Conservation (phyloP, 2,329 filamentous ascomycete genomes). For the Byssoonygena ceratinophila region DNA sequence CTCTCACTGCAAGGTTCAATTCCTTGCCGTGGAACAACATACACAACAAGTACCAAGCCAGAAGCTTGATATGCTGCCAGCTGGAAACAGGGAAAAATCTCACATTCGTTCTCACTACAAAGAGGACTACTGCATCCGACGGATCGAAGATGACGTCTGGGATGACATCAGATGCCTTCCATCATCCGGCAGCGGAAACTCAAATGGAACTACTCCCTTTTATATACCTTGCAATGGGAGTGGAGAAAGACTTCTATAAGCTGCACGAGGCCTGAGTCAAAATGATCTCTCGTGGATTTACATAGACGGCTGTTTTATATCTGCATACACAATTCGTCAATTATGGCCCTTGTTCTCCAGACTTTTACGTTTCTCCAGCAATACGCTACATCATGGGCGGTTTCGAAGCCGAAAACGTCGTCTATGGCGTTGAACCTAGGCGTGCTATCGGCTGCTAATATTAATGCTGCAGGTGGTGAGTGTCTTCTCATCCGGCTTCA, state of each 20-base stretch:
- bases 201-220: background rate
- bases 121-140: background rate
- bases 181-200: background rate
- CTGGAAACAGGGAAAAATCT: background rate
- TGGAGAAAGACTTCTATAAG: too few relatives aligned
- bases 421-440: constrained; percentile 12
- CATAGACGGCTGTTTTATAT: background rate
- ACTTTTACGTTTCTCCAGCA: constrained; percentile 11
- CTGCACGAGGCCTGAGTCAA: too few relatives aligned
- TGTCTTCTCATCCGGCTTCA: background rate
- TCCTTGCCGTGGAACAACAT: background rate
- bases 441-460: constrained; percentile 10
- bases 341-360: constrained; percentile 6
- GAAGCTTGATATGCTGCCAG: background rate
- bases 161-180: constrained; percentile 8
- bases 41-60: background rate
- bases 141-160: constrained; percentile 2
- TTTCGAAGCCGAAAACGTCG: constrained; percentile 8
- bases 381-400: constrained; percentile 12
- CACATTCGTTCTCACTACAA: background rate
- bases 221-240: background rate
- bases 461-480: constrained; percentile 12
- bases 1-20: too few relatives aligned
- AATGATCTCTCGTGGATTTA: background rate
- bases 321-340: background rate